Evolutionary conservation across 345 rosid genomes (phyloP).

Genomic region (Lenwebbia sp.): DNA sequence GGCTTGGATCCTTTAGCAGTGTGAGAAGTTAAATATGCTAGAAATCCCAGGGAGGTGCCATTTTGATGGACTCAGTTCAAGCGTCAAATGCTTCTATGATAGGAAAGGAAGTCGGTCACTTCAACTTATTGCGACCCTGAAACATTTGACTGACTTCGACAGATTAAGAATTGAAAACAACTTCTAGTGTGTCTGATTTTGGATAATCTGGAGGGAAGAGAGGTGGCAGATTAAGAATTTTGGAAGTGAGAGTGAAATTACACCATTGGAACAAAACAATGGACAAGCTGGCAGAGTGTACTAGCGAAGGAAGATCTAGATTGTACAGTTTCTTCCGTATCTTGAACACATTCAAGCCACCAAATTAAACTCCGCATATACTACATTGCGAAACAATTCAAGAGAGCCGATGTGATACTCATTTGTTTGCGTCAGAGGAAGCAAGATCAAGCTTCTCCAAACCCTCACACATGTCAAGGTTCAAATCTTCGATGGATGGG

Average conservation of each 20-base stretch:
- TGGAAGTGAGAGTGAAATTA: too few relatives aligned
- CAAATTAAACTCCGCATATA: background rate
- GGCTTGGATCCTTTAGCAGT: too few relatives aligned
- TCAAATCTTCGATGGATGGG: too few relatives aligned
- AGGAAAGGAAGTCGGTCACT: background rate
- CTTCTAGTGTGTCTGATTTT: background rate
- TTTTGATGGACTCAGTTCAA: background rate
- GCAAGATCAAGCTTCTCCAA: too few relatives aligned
- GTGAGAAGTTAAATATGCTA: too few relatives aligned
- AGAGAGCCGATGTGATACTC: background rate
- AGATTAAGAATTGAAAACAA: background rate
- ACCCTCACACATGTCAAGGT: too few relatives aligned
- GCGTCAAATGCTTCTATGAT: background rate
- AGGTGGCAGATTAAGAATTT: background rate
- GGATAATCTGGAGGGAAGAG: background rate
- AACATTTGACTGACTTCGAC: background rate
- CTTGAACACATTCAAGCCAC: background rate
- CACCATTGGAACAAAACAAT: too few relatives aligned
- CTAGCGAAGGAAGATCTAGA: too few relatives aligned
- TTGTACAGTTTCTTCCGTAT: background rate
- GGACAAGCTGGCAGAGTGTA: too few relatives aligned
- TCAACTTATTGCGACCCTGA: background rate
- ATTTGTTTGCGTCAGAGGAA: background rate
- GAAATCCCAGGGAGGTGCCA: too few relatives aligned
- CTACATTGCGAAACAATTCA: background rate